A percentile compares a stretch with the other conserved stretches of the same genome.
These are phyloP conservation scores for Cercis canadensis DNA, from an alignment of 306 rosid genomes.

Conservation along the genomic window DNA sequence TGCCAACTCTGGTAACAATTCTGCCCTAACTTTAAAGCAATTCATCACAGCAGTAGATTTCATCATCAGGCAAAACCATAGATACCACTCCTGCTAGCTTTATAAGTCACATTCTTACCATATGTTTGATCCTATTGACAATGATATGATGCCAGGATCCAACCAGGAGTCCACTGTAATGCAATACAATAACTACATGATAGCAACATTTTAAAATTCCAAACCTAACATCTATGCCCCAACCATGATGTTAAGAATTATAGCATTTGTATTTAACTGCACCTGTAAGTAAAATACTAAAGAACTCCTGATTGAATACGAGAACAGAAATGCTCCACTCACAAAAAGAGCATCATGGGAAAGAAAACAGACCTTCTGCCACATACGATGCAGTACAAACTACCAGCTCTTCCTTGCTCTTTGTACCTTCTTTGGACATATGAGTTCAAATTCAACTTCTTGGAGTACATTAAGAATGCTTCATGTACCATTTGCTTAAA, in stretches of 20 bases:
- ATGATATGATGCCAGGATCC: constrained; percentile 30
- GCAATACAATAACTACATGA: constrained; percentile 27
- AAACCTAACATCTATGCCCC: constrained; percentile 10
- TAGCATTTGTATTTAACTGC: constrained; percentile 43
- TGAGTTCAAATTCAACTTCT: constrained; percentile 67
- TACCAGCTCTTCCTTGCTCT: constrained; percentile 87
- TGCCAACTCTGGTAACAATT: constrained; percentile 11
- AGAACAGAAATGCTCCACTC: constrained; percentile 51
- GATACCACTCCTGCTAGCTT: constrained; percentile 38
- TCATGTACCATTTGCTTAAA: constrained; percentile 77
- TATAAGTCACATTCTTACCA: constrained; percentile 44
- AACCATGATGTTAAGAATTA: constrained; percentile 38
- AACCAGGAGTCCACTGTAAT: constrained; percentile 15
- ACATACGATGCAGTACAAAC: constrained; percentile 93
- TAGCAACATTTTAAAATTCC: constrained; percentile 30
- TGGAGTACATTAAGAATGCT: constrained; percentile 73
- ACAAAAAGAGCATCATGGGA: constrained; percentile 51
- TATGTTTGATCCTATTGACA: constrained; percentile 37
- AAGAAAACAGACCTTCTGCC: constrained; percentile 92
- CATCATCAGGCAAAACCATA: constrained; percentile 29
- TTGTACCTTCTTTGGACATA: constrained; percentile 74
- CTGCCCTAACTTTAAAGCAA: constrained; percentile 16
- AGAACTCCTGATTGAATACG: constrained; percentile 50
- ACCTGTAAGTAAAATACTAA: constrained; percentile 44
- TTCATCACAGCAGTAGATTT: constrained; percentile 7